Evolutionary conservation across 1,284 basidiomycete genomes (phyloP), one percentile per base, ranked within the genome.

Genomic region (Trichosporon coremiiforme): DNA sequence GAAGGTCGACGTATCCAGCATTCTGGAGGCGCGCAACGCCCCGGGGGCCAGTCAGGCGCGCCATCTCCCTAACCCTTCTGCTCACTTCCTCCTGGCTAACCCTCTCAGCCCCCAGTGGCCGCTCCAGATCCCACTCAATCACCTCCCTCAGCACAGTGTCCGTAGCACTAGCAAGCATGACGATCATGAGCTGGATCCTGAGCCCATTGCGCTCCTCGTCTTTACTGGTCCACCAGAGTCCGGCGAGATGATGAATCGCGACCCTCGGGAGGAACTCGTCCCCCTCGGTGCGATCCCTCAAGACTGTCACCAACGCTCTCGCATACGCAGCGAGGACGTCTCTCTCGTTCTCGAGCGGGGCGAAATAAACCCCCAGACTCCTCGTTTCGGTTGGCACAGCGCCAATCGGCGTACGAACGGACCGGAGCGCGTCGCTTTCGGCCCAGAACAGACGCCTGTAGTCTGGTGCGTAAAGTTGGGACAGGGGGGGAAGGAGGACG

Each of bases 361-460:
- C 89, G 53, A 95, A 83, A 78, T 88, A 93, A 72, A 89, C 88
- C 4, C 66, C 65, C n/a, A n/a, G n/a, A n/a, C n/a, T n/a, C n/a
- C n/a, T n/a, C 6, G 45, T 25, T 33, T 82, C 79, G 20, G 83
- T 70, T 0, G 79, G 77, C 0, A 79, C 70, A 6, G 71, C 22
- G 13, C 38, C 84, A 2, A 35, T 2, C 0, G 13, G 15, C 84
- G 50, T 87, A 74, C 62, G 85, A 85, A 87, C 64, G 85, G 87
- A 66, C 89, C 86, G 66, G 84, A 92, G 76, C 83, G 87, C 71
- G 86, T 82, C 76, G 65, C 87, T 80, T 88, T 96, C 93, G 67
- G 86, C 88, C 92, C 93, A 98, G 2, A 98, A 81, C 69, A 91
- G 87, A 72, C 89, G 89, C 64, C 95, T 89, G 78, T 94, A 98